These are phyloP conservation scores for Noccaea bulbosa DNA, from an alignment of 345 rosid species.

Conservation along the genomic window DNA sequence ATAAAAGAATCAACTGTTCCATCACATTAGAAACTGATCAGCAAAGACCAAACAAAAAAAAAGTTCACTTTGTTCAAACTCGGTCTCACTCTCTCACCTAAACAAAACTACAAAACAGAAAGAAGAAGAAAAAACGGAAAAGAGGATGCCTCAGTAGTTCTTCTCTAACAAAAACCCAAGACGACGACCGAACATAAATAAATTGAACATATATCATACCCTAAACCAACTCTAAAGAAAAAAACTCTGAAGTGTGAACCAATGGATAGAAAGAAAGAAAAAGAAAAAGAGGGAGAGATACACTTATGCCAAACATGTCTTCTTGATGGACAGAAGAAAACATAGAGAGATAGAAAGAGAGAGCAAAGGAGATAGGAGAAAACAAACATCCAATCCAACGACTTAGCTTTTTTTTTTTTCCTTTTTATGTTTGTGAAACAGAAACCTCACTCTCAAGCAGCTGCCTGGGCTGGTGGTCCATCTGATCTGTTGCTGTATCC, in stretches of 20 bases:
- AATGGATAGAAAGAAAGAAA: neutral
- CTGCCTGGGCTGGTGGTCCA: slow-evolving; percentile 59
- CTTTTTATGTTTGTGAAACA: slow-evolving; percentile 47
- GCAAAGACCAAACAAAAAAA: neutral
- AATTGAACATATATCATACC: slow-evolving; percentile 28
- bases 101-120: slow-evolving; percentile 42
- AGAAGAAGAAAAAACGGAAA: neutral
- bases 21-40: slow-evolving; percentile 38
- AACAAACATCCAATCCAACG: slow-evolving; percentile 44
- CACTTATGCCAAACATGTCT: slow-evolving; percentile 41
- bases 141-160: slow-evolving; percentile 31
- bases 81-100: slow-evolving; percentile 42
- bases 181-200: slow-evolving; percentile 31
- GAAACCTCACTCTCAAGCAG: slow-evolving; percentile 46
- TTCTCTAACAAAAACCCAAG: slow-evolving; percentile 39
- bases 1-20: slow-evolving; percentile 61
- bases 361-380: slow-evolving; percentile 27
- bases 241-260: slow-evolving; percentile 28
- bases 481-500: slow-evolving; percentile 44
- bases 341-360: slow-evolving; percentile 24
- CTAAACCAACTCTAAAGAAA: slow-evolving; percentile 26
- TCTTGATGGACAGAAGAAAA: slow-evolving; percentile 43
- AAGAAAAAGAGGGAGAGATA: slow-evolving; percentile 10
- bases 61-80: slow-evolving; percentile 39
- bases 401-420: slow-evolving; percentile 33